Percentiles rank a stretch among this genome's conserved stretches.
Evolutionary conservation across 2,329 filamentous ascomycete species (phyloP).

Genomic region (Trichoderma gracile): DNA sequence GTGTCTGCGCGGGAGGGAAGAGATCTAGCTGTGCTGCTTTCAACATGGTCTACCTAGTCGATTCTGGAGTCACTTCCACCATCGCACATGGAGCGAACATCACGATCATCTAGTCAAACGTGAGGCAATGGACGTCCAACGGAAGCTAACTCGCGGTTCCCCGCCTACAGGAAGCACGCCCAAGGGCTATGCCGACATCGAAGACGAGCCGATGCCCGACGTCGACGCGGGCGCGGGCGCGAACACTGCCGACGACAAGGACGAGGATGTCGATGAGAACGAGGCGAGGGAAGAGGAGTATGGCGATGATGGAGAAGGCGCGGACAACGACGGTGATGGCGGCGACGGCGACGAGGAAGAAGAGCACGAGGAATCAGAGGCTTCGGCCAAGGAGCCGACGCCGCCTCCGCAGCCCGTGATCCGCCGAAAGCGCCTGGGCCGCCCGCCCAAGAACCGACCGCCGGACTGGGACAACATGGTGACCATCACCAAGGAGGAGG

Average conservation of each 20-base stretch:
- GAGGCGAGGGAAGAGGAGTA: constrained; percentile 48
- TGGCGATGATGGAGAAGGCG: constrained; percentile 40
- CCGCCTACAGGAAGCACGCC: constrained; percentile 45
- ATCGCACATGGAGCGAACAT: not conserved
- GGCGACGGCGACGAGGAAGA: constrained; percentile 47
- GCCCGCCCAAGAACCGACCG: constrained; percentile 81
- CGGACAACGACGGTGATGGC: constrained; percentile 52
- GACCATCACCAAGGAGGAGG: constrained; percentile 55
- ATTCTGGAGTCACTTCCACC: too few species aligned
- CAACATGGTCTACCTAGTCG: not conserved
- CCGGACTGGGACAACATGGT: constrained; percentile 73
- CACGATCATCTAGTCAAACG: constrained; percentile 13
- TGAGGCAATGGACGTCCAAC: constrained; percentile 36
- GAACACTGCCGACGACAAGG: constrained; percentile 31
- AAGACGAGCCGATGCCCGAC: constrained; percentile 45
- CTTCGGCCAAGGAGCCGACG: constrained; percentile 52
- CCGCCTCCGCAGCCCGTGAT: constrained; percentile 63
- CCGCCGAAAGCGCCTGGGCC: constrained; percentile 76
- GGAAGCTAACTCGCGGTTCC: constrained; percentile 39
- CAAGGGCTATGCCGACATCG: constrained; percentile 44
- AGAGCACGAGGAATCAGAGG: constrained; percentile 40
- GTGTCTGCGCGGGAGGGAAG: too few species aligned
- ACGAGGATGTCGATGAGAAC: constrained; percentile 42
- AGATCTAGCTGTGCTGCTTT: too few species aligned
- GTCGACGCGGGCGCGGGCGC: constrained; percentile 30